Percentiles rank a stretch among this genome's conserved stretches.
Conservation (phyloP, 2,329 filamentous ascomycete genomes). For the Cladosporium sp. region DNA sequence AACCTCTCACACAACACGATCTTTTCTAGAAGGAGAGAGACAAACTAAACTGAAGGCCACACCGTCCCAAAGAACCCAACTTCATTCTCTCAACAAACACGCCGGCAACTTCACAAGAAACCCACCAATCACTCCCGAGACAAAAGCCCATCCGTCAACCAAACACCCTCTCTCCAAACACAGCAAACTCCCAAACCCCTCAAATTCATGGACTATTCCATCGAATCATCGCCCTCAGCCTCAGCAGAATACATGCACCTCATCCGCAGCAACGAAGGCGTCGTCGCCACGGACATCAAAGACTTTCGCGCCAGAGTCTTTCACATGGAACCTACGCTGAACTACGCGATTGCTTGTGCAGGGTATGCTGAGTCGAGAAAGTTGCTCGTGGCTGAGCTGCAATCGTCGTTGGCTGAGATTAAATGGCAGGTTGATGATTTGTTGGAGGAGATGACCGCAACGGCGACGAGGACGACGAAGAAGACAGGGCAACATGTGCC, state of each 20-base stretch:
- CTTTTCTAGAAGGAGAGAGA: no score
- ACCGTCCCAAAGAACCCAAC: no score
- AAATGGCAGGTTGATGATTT: no score
- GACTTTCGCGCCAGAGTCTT: background rate
- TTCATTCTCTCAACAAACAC: no score
- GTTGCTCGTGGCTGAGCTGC: background rate
- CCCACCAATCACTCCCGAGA: no score
- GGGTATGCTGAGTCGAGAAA: background rate
- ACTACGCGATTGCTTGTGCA: slow-evolving; percentile 3
- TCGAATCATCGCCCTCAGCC: background rate
- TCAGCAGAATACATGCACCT: slow-evolving; percentile 7
- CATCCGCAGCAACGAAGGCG: slow-evolving; percentile 1
- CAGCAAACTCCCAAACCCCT: no score
- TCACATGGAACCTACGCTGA: slow-evolving; percentile 2
- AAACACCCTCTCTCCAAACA: background rate
- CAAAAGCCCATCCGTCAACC: no score
- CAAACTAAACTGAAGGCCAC: no score
- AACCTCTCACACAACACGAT: no score
- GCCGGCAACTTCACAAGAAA: no score
- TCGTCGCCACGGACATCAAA: background rate
- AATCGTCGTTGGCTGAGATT: background rate
- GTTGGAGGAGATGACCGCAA: no score
- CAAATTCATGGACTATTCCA: no score
- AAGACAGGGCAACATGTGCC: background rate
- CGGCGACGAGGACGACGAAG: background rate